Evolutionary conservation across 2,329 filamentous ascomycete species (phyloP).

Genomic region (Fusarium sp.): DNA sequence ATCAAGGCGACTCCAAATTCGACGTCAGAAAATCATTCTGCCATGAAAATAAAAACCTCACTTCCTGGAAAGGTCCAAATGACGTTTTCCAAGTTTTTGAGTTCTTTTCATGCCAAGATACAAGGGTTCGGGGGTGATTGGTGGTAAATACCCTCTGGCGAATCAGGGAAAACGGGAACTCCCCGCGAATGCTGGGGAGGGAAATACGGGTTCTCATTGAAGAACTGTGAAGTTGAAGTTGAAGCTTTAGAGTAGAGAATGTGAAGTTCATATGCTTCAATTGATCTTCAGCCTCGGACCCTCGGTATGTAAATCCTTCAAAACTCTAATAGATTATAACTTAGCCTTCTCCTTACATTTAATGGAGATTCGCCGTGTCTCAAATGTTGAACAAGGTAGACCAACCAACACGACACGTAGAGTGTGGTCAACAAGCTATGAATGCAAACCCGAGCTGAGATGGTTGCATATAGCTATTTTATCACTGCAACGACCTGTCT

Average conservation of each 20-base stretch:
- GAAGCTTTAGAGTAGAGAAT: background rate
- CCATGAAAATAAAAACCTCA: background rate
- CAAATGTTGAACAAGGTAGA: background rate
- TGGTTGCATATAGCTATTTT: slow-evolving; percentile 31
- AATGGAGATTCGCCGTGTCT: slow-evolving; percentile 12
- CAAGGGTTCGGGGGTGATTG: slow-evolving; percentile 17
- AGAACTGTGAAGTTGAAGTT: background rate
- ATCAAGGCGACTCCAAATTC: slow-evolving; percentile 1
- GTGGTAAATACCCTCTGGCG: slow-evolving; percentile 5
- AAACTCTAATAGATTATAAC: background rate
- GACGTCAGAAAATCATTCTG: slow-evolving; percentile 2
- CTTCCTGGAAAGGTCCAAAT: slow-evolving; percentile 7
- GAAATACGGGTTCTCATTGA: too few relatives aligned
- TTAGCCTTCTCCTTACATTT: slow-evolving; percentile 13
- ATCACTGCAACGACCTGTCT: slow-evolving; percentile 1
- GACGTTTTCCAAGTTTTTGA: slow-evolving; percentile 15
- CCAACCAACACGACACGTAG: background rate
- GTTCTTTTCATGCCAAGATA: background rate
- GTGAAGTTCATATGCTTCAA: slow-evolving; percentile 18
- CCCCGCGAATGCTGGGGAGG: background rate
- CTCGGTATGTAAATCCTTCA: slow-evolving; percentile 1
- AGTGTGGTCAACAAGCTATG: slow-evolving; percentile 7
- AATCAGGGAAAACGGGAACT: slow-evolving; percentile 9
- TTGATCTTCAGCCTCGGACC: background rate
- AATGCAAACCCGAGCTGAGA: slow-evolving; percentile 25